Evolutionary conservation across 1,284 basidiomycete species (phyloP).

Genomic region (Takashimella tepidaria): DNA sequence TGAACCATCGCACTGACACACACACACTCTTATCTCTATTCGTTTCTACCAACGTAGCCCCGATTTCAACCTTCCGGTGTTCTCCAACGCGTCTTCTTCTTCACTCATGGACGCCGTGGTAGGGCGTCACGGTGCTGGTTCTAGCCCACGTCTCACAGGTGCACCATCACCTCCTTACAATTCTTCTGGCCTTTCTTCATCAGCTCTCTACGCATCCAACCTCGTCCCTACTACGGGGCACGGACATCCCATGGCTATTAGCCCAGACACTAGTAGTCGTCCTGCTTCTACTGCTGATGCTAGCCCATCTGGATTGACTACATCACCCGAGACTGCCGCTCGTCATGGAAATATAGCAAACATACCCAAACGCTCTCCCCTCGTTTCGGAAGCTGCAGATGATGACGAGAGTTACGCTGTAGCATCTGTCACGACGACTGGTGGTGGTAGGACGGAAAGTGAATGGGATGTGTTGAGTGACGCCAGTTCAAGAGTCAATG

Average conservation of each 20-base stretch:
- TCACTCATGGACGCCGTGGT: constrained; percentile 40
- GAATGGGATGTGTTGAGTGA: constrained; percentile 29
- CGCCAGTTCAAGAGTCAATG: constrained; percentile 20
- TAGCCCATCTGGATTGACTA: not conserved
- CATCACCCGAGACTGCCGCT: not conserved
- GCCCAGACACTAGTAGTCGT: too few species aligned
- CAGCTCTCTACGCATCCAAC: too few species aligned
- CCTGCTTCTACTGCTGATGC: not conserved
- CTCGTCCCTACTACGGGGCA: not conserved
- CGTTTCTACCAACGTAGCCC: too few species aligned
- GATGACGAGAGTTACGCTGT: not conserved
- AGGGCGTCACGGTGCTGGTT: constrained; percentile 12
- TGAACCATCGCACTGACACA: too few species aligned
- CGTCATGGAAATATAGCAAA: too few species aligned
- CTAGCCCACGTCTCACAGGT: not conserved
- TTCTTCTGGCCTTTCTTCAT: not conserved
- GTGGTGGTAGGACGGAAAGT: not conserved
- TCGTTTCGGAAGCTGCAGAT: not conserved
- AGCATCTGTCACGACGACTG: not conserved
- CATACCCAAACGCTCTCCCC: not conserved
- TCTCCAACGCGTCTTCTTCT: constrained; percentile 25
- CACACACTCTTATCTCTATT: too few species aligned
- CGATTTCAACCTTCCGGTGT: constrained; percentile 12
- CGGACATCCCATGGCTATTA: not conserved
- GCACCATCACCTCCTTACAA: not conserved